Evolutionary conservation across 176 grass and related monocot species (phyloP), one percentile per base, ranked within the genome.

Genomic region (Melocanna baccifera): DNA sequence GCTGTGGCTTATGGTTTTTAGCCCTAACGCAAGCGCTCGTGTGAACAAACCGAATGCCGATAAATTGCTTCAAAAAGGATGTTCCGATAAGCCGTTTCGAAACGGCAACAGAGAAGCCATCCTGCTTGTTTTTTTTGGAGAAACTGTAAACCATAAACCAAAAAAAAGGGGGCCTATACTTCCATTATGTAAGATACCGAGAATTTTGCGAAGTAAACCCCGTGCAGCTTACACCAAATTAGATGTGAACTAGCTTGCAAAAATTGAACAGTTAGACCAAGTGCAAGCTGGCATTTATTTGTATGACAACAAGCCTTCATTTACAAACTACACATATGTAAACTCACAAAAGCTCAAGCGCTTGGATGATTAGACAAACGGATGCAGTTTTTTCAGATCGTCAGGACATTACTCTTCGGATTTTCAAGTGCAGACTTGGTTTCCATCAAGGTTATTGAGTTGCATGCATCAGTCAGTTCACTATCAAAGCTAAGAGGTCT

Each of bases 121-220:
- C 32, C 32, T 34, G 32, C 4, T 34, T 34, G 32, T 34, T 34
- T 34, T 3, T 34, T 34, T 34, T n/a, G n/a, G 4, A 34, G 32
- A 0, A 34, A n/a, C n/a, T n/a, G n/a, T n/a, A 34, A 34, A 34
- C 32, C 4, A 34, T 34, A 34, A 4, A 4, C 32, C 32, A 34
- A 34, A 34, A 4, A 34, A 4, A 34, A 34, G 32, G 4, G 32
- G 3, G 32, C 32, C 32, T 4, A 34, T 52, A 70, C 20, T 70
- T 42, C 30, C 76, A 89, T 61, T 67, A 51, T 46, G 25, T 18
- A 81, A 85, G 52, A 55, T 30, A 47, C 12, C 8, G 0, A 83
- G 18, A 34, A 82, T 72, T 72, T 83, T 58, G 12, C 53, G 22
- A 59, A 61, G 69, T 42, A 71, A 45, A 82, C 36, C n/a, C 7